Conservation (phyloP, 169 alveolate species). For the Plasmodium coatneyi region DNA sequence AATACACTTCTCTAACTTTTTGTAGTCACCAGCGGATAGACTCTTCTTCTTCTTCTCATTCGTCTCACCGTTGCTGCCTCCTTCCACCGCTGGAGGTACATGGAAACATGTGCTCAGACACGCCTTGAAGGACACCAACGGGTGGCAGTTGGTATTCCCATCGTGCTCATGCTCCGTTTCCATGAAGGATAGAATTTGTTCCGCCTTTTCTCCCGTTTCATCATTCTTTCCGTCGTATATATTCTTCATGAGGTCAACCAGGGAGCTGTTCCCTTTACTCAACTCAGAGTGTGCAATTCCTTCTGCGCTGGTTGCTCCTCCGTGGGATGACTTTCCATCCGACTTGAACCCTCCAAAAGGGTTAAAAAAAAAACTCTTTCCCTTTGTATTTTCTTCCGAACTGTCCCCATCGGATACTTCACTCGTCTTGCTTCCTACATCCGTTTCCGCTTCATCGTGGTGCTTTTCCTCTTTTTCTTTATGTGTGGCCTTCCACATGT, state of each 20-base stretch:
- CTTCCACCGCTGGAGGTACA: background rate
- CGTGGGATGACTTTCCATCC: background rate
- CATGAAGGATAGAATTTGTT: background rate
- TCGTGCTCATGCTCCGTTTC: conserved; percentile 1
- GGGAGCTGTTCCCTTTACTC: background rate
- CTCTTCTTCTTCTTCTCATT: background rate
- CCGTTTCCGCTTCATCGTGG: background rate
- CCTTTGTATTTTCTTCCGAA: background rate
- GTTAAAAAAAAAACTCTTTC: background rate
- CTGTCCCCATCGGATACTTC: background rate
- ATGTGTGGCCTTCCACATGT: background rate
- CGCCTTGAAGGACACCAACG: background rate
- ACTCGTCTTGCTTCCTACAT: background rate
- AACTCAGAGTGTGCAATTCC: background rate
- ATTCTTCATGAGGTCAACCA: background rate
- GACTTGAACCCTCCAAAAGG: background rate
- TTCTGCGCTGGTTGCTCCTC: background rate
- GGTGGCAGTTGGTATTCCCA: background rate
- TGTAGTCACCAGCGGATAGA: conserved; percentile 13
- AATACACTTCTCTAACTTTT: conserved; percentile 30
- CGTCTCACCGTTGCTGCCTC: background rate
- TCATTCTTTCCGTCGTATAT: background rate
- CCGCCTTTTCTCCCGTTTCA: conserved; percentile 1
- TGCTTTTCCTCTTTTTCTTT: background rate
- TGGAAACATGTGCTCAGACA: conserved; percentile 25